Evolutionary conservation across 306 rosid genomes (phyloP), one percentile per base, ranked within the genome.

Genomic region (Erythrophleum fordii): DNA sequence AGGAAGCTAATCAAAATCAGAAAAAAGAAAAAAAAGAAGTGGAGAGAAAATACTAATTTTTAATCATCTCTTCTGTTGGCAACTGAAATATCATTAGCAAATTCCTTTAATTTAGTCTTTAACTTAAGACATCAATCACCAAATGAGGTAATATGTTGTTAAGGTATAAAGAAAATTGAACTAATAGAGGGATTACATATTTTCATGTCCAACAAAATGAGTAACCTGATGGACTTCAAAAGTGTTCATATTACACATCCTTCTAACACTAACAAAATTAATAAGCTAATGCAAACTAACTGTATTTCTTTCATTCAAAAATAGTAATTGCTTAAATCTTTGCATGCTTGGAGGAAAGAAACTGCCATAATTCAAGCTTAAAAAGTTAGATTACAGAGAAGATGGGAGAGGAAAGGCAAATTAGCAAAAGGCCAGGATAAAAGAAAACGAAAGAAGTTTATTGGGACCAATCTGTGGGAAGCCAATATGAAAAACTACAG

Each of bases 1-100:
- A 61, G 16, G 67, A 82, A 76, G 75, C 34, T 55, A 49, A 59
- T 78, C 44, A 60, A 70, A 37, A 72, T 68, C 44, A 58, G 34
- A 77, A 77, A 59, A 59, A 17, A 25, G 11, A 14, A 72, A 73
- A 51, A 58, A 20, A 34, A 12, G 17, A 22, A 25, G 31, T 31
- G 58, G 42, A 37, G 81, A 66, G 10, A 12, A 9, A 68, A 29
- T 37, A 69, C 9, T 77, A 35, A 44, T 25, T 29, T 20, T 17
- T 45, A 48, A 49, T 72, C 3, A 41, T 22, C 26, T 31, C 28
- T 14, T 53, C 11, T 34, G 12, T 11, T n/a, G n/a, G 22, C 0
- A n/a, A 18, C 3, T 34, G n/a, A 51, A 48, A 71, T 28, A 23
- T 46, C 13, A 8, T 53, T 56, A 12, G 42, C 12, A 53, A 39